Evolutionary conservation across 2,329 filamentous ascomycete genomes (phyloP), one percentile per base, ranked within the genome.

Genomic region (Colletotrichum chrysophilum): DNA sequence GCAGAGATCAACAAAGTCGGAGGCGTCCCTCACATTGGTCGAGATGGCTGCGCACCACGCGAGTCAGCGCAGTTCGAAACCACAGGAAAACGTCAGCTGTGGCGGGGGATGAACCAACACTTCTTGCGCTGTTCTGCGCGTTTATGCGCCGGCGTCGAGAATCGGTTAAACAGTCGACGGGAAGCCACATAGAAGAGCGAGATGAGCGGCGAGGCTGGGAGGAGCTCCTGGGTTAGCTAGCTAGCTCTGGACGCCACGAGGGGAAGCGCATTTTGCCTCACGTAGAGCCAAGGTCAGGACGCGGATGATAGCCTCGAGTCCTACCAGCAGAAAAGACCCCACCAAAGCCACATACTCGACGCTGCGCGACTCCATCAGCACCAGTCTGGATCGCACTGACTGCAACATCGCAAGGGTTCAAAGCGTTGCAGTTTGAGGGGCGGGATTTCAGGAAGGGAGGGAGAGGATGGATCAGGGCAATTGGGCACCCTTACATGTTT

Each of bases 1-100:
- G 85, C 96, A 98, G n/a, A 99, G 91, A 82, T 98, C 96, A 61
- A 95, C 92, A 83, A 99, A 98, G 82, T 98, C 97, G 76, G 94
- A 92, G 6, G 96, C 95, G 82, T 97, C 93, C 71, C 95, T 94
- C 74, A 99, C 93, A 10, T 93, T 92, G n/a, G 87, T 90, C 52
- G 95, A 95, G 71, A 95, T 89, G 52, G 91, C 92, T 92, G 77
- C 80, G 91, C 92, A 28, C 43, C 14, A 65, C 26, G 32, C 26
- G 92, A 86, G 81, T 94, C 90, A 78, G 90, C 86, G 82, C 70
- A 90, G 89, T 32, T 85, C 43, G 13, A 83, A 81, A 81, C n/a
- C 43, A 69, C 73, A 34, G n/a, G 30, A 18, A 28, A 61, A 10
- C 13, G 60, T 24, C 26, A 28, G 34, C 13, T n/a, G 58, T 21